phyloP scores from a whole-genome alignment of 2,329 filamentous ascomycete species.

The Elsinoe australis region DNA sequence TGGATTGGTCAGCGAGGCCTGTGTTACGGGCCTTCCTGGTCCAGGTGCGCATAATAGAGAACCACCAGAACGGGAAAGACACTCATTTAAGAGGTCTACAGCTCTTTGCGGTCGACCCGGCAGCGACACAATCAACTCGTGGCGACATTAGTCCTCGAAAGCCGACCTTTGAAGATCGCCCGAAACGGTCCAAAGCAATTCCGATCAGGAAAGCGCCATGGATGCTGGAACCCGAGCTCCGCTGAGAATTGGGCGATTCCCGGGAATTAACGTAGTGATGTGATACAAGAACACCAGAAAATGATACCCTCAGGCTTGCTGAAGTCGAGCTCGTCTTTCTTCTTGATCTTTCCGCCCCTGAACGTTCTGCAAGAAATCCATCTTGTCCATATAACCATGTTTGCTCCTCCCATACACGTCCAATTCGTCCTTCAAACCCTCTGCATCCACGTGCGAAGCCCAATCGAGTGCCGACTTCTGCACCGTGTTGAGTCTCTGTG shows the following conservation, averaged over 20 bases:
- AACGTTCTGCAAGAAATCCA: conserved; percentile 55
- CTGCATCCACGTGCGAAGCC: conserved; percentile 55
- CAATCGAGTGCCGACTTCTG: conserved; percentile 60
- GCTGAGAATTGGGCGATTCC: conserved; percentile 25
- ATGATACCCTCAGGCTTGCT: conserved; percentile 23
- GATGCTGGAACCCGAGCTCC: conserved; percentile 33
- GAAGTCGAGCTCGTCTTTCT: conserved; percentile 44
- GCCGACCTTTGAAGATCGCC: conserved; percentile 13
- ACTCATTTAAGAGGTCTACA: conserved; percentile 94
- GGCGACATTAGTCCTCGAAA: conserved; percentile 17
- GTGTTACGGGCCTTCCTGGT: conserved; percentile 82
- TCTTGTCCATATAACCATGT: conserved; percentile 52
- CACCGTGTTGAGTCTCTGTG: conserved; percentile 56
- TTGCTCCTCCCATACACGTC: conserved; percentile 55
- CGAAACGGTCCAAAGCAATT: conserved; percentile 21
- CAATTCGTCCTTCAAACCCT: conserved; percentile 55
- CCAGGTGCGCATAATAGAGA: conserved; percentile 85
- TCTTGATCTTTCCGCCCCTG: conserved; percentile 51
- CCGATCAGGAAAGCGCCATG: conserved; percentile 29
- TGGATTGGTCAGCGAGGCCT: conserved; percentile 51
- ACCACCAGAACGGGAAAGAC: conserved; percentile 98
- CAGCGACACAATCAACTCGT: conserved; percentile 17
- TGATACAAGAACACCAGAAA: no score
- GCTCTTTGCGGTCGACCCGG: conserved; percentile 56
- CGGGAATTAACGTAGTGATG: no score